A percentile compares a stretch with the other conserved stretches of the same genome.
These are phyloP conservation scores for Russula virescens DNA, from an alignment of 768 basidiomycete genomes.

Conservation along the genomic window DNA sequence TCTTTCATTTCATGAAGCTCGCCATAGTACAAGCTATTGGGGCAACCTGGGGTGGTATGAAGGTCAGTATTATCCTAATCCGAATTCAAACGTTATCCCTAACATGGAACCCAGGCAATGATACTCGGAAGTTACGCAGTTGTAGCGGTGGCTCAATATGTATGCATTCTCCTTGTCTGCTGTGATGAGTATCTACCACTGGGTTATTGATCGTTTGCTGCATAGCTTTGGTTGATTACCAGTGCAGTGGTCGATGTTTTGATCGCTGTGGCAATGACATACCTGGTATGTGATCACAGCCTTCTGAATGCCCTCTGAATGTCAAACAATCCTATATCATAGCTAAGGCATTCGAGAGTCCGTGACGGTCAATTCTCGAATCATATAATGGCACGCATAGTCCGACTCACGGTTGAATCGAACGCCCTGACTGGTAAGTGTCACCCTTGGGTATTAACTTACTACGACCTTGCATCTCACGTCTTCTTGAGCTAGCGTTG, in stretches of 20 bases:
- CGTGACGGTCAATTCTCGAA: not conserved
- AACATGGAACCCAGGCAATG: not conserved
- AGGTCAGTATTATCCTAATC: not conserved
- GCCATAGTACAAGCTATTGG: not conserved
- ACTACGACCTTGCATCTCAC: not conserved
- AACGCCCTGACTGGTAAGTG: slow-evolving; percentile 23
- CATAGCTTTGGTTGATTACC: slow-evolving; percentile 5
- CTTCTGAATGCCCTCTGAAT: too few relatives aligned
- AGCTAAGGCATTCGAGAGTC: not conserved
- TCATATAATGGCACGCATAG: slow-evolving; percentile 24
- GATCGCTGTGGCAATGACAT: slow-evolving; percentile 6
- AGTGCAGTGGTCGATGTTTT: slow-evolving; percentile 6
- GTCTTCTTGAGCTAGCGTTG: slow-evolving; percentile 6
- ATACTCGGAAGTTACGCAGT: not conserved
- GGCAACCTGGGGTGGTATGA: slow-evolving; percentile 10
- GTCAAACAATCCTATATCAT: not conserved
- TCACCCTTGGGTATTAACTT: not conserved
- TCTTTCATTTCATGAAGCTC: not conserved
- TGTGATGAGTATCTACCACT: not conserved
- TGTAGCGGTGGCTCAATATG: not conserved
- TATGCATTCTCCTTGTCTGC: not conserved
- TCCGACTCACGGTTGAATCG: slow-evolving; percentile 28
- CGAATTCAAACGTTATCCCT: not conserved
- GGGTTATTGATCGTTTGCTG: not conserved
- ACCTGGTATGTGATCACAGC: not conserved